Percentiles rank a stretch among this genome's conserved stretches.
These are phyloP conservation scores for Blastobotrys arbuscula DNA, from an alignment of 1,139 yeast genomes.

Conservation along the genomic window DNA sequence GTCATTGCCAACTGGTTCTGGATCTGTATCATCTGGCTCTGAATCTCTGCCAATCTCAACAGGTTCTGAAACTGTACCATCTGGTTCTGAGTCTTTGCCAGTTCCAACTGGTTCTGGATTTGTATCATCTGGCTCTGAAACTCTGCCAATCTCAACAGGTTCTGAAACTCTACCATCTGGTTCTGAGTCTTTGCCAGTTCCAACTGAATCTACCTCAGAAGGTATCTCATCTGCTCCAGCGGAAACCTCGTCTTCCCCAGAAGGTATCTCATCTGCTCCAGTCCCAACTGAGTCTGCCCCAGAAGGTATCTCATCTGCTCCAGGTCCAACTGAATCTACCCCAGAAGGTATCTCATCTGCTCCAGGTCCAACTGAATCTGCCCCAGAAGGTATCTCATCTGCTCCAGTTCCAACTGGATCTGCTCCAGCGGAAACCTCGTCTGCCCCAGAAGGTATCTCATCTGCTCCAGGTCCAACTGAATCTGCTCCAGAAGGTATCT, in stretches of 20 bases:
- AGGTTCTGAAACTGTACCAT: not conserved
- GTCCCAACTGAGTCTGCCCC: too few relatives aligned
- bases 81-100: not conserved
- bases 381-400: too few relatives aligned
- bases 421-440: not conserved
- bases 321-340: too few relatives aligned
- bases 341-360: too few relatives aligned
- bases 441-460: too few relatives aligned
- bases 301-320: too few relatives aligned
- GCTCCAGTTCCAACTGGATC: not conserved
- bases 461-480: too few relatives aligned
- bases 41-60: not conserved
- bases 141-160: not conserved
- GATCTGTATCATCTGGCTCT: not conserved
- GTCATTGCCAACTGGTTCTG: too few relatives aligned
- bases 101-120: not conserved
- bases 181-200: not conserved
- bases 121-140: not conserved
- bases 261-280: slow-evolving; percentile 3
- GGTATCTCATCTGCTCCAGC: slow-evolving; percentile 2
- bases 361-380: too few relatives aligned
- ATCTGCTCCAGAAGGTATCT: too few relatives aligned
- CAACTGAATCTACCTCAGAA: slow-evolving; percentile 2
- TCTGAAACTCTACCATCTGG: not conserved
- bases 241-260: slow-evolving; percentile 1